Evolutionary conservation across 345 rosid species (phyloP).

Genomic region (Angophora floribunda): DNA sequence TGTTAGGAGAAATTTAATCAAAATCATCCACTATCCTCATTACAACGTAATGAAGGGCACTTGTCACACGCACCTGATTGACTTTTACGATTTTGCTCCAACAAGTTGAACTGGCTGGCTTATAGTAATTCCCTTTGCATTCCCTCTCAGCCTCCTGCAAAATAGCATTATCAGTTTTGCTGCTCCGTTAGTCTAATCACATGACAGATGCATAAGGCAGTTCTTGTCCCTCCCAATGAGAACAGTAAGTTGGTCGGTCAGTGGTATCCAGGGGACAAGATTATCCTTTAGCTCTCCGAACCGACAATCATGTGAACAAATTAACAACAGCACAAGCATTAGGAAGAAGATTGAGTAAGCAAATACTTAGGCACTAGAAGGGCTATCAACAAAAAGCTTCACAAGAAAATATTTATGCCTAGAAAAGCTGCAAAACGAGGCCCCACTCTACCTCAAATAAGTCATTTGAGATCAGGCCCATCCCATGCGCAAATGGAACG

Average conservation of each 20-base stretch:
- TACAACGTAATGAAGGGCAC: not conserved
- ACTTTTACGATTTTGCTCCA: slow-evolving; percentile 33
- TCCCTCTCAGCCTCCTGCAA: slow-evolving; percentile 49
- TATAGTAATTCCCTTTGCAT: slow-evolving; percentile 54
- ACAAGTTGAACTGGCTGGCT: not conserved
- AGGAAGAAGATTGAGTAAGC: not conserved
- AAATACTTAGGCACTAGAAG: not conserved
- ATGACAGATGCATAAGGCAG: not conserved
- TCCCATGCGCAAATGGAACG: slow-evolving; percentile 83
- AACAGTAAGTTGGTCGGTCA: not conserved
- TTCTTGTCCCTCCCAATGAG: not conserved
- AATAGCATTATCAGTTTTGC: not conserved
- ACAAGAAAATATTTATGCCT: not conserved
- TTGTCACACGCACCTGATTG: slow-evolving; percentile 14
- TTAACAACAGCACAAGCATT: not conserved
- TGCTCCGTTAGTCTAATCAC: not conserved
- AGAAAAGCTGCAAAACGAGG: not conserved
- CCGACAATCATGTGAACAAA: not conserved
- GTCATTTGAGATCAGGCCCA: slow-evolving; percentile 79
- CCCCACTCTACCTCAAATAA: slow-evolving; percentile 42
- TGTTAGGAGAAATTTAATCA: not conserved
- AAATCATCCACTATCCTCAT: not conserved
- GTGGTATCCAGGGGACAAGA: not conserved
- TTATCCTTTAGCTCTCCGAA: not conserved
- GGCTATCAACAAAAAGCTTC: not conserved